Evolutionary conservation across 2,329 filamentous ascomycete genomes (phyloP).

Genomic region (Botrytis aclada): DNA sequence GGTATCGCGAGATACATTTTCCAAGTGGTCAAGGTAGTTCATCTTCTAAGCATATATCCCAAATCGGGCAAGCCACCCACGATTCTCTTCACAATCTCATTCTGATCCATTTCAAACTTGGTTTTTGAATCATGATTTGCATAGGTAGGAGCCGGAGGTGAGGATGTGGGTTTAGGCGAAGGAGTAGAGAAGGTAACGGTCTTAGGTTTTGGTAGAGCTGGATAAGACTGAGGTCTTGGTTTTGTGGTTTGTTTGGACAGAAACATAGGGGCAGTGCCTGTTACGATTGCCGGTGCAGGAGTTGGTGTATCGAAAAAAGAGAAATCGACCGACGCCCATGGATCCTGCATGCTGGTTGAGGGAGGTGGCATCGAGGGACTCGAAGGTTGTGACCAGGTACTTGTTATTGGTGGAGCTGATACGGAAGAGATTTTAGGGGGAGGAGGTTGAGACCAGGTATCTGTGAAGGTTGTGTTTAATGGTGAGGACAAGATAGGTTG

Average conservation of each 20-base stretch:
- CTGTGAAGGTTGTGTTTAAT: neutral
- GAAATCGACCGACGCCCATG: constrained; percentile 40
- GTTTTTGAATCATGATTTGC: constrained; percentile 25
- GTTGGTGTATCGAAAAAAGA: constrained; percentile 38
- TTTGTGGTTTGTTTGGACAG: constrained; percentile 6
- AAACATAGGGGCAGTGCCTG: neutral
- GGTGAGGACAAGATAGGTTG: neutral
- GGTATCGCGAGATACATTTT: neutral
- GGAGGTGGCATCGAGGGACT: neutral
- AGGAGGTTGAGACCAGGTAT: constrained; percentile 6
- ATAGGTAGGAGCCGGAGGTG: constrained; percentile 18
- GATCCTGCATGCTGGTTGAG: constrained; percentile 26
- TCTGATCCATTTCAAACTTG: constrained; percentile 36
- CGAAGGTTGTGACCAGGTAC: neutral
- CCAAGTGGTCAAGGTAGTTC: neutral
- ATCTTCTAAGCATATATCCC: constrained; percentile 39
- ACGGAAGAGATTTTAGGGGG: neutral
- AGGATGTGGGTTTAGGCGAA: neutral
- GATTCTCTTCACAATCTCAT: constrained; percentile 35
- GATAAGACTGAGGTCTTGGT: constrained; percentile 4
- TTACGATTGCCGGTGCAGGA: neutral
- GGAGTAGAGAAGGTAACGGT: constrained; percentile 12
- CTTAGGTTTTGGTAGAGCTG: constrained; percentile 16
- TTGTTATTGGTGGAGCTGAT: neutral
- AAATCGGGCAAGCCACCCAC: constrained; percentile 38